A percentile compares a stretch with the other conserved stretches of the same genome.
phyloP scores from a whole-genome alignment of 257 asterid genomes.

The Solanum bulbocastanum region DNA sequence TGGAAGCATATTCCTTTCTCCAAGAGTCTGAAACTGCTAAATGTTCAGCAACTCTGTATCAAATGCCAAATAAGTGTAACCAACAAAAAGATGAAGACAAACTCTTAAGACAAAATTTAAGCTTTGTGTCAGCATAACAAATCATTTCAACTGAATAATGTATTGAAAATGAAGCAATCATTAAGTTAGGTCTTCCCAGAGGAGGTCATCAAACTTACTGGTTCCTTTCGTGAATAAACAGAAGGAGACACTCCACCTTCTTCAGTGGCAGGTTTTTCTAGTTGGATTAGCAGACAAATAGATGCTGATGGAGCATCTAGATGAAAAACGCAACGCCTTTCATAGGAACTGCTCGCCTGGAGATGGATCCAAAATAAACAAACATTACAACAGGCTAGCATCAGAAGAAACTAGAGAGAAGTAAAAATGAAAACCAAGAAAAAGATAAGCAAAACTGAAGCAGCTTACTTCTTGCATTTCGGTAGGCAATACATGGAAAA shows the following conservation, averaged over 20 bases:
- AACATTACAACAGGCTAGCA: background rate
- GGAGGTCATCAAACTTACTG: slow-evolving; percentile 47
- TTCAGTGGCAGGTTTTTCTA: slow-evolving; percentile 96
- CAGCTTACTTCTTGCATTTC: slow-evolving; percentile 80
- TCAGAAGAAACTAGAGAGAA: background rate
- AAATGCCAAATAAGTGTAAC: background rate
- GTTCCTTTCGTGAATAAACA: slow-evolving; percentile 97
- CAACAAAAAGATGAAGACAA: background rate
- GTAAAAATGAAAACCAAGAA: background rate
- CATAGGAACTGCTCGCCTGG: slow-evolving; percentile 58
- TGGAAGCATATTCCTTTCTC: background rate
- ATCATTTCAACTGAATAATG: background rate
- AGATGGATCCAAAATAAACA: slow-evolving; percentile 1
- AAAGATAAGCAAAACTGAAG: background rate
- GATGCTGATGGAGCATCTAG: slow-evolving; percentile 98
- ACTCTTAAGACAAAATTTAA: background rate
- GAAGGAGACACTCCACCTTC: slow-evolving; percentile 98
- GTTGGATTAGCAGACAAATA: slow-evolving; percentile 86
- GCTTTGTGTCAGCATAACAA: background rate
- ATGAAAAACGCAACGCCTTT: slow-evolving; percentile 68
- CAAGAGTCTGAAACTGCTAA: background rate
- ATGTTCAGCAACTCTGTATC: background rate
- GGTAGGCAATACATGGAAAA: slow-evolving; percentile 60
- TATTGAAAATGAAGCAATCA: slow-evolving; percentile 1
- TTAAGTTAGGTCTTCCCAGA: slow-evolving; percentile 1